Conservation (phyloP, 2,329 filamentous ascomycete species). For the Cylindrodendrum hubeiense region DNA sequence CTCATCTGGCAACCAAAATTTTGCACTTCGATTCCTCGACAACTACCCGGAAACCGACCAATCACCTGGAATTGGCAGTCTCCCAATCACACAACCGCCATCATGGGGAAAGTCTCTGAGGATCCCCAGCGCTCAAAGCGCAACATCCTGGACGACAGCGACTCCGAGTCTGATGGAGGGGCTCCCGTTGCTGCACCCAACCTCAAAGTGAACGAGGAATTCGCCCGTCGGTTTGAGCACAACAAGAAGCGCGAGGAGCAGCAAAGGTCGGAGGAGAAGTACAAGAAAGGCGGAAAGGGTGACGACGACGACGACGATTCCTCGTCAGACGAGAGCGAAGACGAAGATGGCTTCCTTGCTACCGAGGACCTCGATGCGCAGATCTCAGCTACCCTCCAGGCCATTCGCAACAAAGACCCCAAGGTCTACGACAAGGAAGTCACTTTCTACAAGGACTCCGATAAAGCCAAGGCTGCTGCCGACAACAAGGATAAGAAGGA, state of each 20-base stretch:
- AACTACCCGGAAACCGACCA: background rate
- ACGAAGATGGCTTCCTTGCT: constrained; percentile 88
- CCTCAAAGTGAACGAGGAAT: constrained; percentile 92
- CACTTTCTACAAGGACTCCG: constrained; percentile 81
- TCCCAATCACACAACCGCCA: background rate
- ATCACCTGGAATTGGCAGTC: background rate
- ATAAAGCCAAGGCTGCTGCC: constrained; percentile 54
- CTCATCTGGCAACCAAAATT: constrained; percentile 4
- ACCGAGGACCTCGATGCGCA: constrained; percentile 88
- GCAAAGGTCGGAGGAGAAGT: constrained; percentile 88
- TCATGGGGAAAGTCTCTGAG: constrained; percentile 43
- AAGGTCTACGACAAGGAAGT: constrained; percentile 85
- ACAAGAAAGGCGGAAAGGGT: constrained; percentile 60
- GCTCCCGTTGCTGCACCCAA: constrained; percentile 55
- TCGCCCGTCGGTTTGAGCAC: constrained; percentile 89
- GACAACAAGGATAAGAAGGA: constrained; percentile 70
- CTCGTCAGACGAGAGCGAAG: constrained; percentile 84
- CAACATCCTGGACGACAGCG: constrained; percentile 68
- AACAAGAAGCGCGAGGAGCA: constrained; percentile 97
- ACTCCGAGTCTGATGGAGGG: constrained; percentile 61
- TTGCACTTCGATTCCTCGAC: background rate
- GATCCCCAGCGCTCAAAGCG: constrained; percentile 56
- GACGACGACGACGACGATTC: constrained; percentile 68
- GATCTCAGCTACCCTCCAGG: constrained; percentile 87
- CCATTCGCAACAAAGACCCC: constrained; percentile 91